phyloP scores from a whole-genome alignment of 2,329 filamentous ascomycete species.

The Balansia obtecta region DNA sequence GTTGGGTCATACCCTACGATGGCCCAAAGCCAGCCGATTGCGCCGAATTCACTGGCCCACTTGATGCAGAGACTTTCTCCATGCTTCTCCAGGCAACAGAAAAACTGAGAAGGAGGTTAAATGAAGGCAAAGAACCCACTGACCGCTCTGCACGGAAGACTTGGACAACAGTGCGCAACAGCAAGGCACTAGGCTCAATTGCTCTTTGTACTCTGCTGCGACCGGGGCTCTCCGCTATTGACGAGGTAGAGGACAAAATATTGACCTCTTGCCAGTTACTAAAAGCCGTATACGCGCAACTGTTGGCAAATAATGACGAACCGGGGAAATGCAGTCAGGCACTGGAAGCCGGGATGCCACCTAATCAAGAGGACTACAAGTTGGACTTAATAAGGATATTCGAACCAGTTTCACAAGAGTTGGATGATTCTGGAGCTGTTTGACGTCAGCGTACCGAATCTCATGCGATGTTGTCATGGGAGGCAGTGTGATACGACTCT shows the following conservation, averaged over 20 bases:
- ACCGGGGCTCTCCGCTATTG: background rate
- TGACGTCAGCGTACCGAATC: constrained; percentile 1
- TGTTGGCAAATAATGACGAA: background rate
- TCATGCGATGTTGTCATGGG: background rate
- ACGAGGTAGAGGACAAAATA: background rate
- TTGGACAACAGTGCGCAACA: background rate
- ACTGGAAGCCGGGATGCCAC: background rate
- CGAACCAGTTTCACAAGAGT: constrained; percentile 2
- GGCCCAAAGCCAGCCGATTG: constrained; percentile 19
- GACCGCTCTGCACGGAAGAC: background rate
- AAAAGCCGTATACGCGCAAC: background rate
- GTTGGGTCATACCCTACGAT: constrained; percentile 50
- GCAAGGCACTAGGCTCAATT: background rate
- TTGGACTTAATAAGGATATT: constrained; percentile 7
- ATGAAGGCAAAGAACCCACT: background rate
- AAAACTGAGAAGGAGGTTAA: constrained; percentile 2
- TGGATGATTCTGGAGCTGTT: constrained; percentile 4
- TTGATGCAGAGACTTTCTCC: background rate
- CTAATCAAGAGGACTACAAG: constrained; percentile 2
- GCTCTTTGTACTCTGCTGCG: background rate
- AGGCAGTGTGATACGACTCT: constrained; percentile 4
- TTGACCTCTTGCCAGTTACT: constrained; percentile 1
- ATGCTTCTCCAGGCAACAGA: constrained; percentile 2
- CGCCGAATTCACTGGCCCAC: background rate
- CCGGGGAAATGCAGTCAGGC: background rate